Evolutionary conservation across 2,329 filamentous ascomycete species (phyloP).

Genomic region (Lecanosticta acicola): DNA sequence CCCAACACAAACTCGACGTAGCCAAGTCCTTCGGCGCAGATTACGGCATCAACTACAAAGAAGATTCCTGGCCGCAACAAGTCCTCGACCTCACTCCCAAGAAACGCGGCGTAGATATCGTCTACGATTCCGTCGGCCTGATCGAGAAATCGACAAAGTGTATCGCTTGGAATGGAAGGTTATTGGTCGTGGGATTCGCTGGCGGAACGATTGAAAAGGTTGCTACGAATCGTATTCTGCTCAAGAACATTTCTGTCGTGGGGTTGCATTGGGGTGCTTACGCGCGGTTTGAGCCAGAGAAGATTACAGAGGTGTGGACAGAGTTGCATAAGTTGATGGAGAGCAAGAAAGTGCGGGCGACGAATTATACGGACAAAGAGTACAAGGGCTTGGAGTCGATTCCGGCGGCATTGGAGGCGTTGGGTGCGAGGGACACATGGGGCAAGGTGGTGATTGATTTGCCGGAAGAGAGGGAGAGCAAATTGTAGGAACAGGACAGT

Average conservation of each 20-base stretch:
- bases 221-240: conserved; percentile 80
- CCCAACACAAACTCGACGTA: conserved; percentile 70
- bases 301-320: conserved; percentile 69
- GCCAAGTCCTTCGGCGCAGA: conserved; percentile 80
- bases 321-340: conserved; percentile 74
- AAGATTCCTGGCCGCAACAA: conserved; percentile 56
- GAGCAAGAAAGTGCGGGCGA: conserved; percentile 72
- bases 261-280: conserved; percentile 92
- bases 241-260: conserved; percentile 90
- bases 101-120: conserved; percentile 74
- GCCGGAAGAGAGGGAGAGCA: conserved; percentile 55
- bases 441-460: conserved; percentile 92
- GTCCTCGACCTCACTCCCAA: conserved; percentile 75
- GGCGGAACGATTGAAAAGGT: conserved; percentile 84
- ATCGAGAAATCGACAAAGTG: conserved; percentile 86
- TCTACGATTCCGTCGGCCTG: conserved; percentile 89
- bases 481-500: conserved; percentile 27
- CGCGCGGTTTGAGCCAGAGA: conserved; percentile 63
- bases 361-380: conserved; percentile 73
- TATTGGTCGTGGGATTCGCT: conserved; percentile 86
- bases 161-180: conserved; percentile 83
- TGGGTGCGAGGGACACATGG: conserved; percentile 82
- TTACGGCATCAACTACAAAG: conserved; percentile 70
- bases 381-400: conserved; percentile 79
- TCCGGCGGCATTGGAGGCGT: conserved; percentile 66